Percentiles rank a stretch among this genome's conserved stretches.
Conservation (phyloP, 805 yeast species). For the Lipomyces yamadae region DNA sequence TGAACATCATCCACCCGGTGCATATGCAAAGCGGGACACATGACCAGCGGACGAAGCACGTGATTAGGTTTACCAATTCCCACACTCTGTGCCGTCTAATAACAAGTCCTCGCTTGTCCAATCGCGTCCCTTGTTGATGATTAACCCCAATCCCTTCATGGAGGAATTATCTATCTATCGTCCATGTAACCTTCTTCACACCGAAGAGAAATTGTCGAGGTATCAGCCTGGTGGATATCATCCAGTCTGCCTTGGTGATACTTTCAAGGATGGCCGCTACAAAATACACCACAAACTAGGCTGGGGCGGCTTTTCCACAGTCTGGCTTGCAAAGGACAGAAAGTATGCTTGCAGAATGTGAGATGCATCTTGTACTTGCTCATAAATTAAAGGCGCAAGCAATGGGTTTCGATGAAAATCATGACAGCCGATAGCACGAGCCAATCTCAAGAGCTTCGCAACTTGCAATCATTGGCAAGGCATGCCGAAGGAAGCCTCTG, state of each 20-base stretch:
- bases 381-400: neutral
- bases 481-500: neutral
- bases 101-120: too few relatives aligned
- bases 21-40: too few relatives aligned
- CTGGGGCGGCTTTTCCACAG: constrained; percentile 98
- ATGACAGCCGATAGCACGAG: neutral
- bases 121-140: neutral
- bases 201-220: constrained; percentile 41
- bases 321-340: constrained; percentile 76
- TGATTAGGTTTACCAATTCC: too few relatives aligned
- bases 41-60: too few relatives aligned
- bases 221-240: constrained; percentile 57
- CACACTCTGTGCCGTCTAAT: too few relatives aligned
- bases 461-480: neutral
- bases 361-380: neutral
- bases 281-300: constrained; percentile 85
- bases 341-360: neutral
- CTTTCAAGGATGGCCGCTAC: constrained; percentile 75
- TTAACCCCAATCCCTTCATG: neutral
- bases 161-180: neutral
- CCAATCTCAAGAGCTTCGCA: neutral
- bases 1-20: too few relatives aligned
- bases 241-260: constrained; percentile 87
- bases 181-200: neutral
- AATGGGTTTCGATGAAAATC: neutral